A percentile compares a stretch with the other conserved stretches of the same genome.
phyloP scores from a whole-genome alignment of 164 flowering plant species.

The Nelumbo lutea region DNA sequence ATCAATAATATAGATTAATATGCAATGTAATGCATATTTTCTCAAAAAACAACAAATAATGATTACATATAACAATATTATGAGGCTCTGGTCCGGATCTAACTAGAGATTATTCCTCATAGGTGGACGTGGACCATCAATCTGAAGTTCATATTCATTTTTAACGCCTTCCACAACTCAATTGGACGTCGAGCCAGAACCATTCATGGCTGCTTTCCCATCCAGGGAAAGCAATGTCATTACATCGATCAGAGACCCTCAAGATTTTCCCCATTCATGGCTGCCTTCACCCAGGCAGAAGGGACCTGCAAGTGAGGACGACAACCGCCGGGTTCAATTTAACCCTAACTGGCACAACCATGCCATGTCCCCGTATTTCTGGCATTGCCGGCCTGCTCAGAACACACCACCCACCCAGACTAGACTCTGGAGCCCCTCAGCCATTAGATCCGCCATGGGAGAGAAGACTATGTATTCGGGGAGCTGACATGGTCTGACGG shows the following conservation, averaged over 20 bases:
- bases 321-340: constrained; percentile 22
- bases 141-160: constrained; percentile 21
- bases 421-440: constrained; percentile 50
- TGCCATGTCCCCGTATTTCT: constrained; percentile 50
- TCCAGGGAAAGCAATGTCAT: constrained; percentile 47
- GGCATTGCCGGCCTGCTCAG: constrained; percentile 46
- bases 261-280: constrained; percentile 17
- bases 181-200: constrained; percentile 30
- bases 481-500: no score
- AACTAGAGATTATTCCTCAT: no score
- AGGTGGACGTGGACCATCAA: constrained; percentile 10
- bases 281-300: constrained; percentile 25
- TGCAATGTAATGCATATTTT: no score
- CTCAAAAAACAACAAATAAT: no score
- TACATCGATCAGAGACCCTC: constrained; percentile 30
- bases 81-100: no score
- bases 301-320: constrained; percentile 19
- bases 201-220: constrained; percentile 47
- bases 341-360: constrained; percentile 40
- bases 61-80: no score
- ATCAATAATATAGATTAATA: no score
- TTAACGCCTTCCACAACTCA: constrained; percentile 7
- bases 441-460: constrained; percentile 36
- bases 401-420: constrained; percentile 31
- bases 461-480: no score